Evolutionary conservation across 805 yeast genomes (phyloP), one percentile per base, ranked within the genome.

Genomic region (Metschnikowia bowlesiae): DNA sequence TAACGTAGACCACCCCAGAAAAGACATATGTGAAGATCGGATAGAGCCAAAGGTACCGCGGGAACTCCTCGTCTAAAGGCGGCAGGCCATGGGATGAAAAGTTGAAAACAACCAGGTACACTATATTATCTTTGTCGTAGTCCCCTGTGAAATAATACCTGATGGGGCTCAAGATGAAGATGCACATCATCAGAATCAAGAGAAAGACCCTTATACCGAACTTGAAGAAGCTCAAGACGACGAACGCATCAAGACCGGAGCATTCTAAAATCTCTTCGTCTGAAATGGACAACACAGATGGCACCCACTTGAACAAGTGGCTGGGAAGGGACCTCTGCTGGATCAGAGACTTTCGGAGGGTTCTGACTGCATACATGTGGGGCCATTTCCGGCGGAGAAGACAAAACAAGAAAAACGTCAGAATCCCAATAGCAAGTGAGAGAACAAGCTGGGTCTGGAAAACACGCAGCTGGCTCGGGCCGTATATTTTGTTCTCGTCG

Each of bases 21-120:
- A 82, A 82, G 11, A 73, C 53, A 59, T 80, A 82, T 2, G 85
- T 81, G 71, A 80, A 81, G 1, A 78, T 55, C 1, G 83, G 79
- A 54, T 80, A 80, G 10, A 78, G 73, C 73, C 82, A 73, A 32
- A 81, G 64, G 60, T 73, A 80, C 57, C 50, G 62, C 28, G 75
- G 76, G 53, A 73, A 71, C 51, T 68, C 72, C 36, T 67, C 69
- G 43, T 58, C 57, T 43, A 68, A 58, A 40, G 64, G 67, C 2
- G 70, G 69, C 32, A 11, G 42, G 22, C 6, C 61, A 30, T 33
- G 44, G 6, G 54, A 18, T 30, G 48, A 42, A 37, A 49, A 51
- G 30, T 31, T 38, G 13, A 50, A 29, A 9, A 32, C 36, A 37
- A 49, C 49, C 55, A 45, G 54, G 58, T 55, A 52, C 22, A 50